A percentile compares a stretch with the other conserved stretches of the same genome.
Conservation (phyloP, 345 rosid genomes). For the Euclidium syriacum region DNA sequence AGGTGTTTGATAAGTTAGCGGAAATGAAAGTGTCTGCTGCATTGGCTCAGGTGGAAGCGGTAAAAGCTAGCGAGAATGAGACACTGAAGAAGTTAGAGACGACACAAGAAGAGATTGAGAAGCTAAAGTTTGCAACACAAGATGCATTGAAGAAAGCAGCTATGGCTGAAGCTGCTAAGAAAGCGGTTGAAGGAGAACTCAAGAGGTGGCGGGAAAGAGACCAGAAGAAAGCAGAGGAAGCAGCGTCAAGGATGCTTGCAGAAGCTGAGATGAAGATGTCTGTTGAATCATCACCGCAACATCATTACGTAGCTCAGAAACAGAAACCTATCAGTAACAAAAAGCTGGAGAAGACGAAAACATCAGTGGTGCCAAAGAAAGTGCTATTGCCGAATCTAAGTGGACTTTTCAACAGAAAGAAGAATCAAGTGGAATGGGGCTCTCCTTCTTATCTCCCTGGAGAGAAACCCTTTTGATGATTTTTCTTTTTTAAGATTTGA, state of each 20-base stretch:
- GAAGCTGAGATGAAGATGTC: conserved; percentile 53
- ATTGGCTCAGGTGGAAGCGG: conserved; percentile 91
- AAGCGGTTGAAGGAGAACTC: conserved; percentile 91
- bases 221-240: conserved; percentile 83
- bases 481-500: conserved; percentile 29
- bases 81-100: conserved; percentile 68
- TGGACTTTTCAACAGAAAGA: conserved; percentile 67
- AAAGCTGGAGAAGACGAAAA: conserved; percentile 63
- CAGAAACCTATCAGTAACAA: conserved; percentile 41
- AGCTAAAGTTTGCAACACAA: conserved; percentile 59
- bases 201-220: conserved; percentile 86
- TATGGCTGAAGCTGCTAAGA: conserved; percentile 95
- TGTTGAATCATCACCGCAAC: conserved; percentile 61
- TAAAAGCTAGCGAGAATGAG: conserved; percentile 89
- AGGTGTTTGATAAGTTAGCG: conserved; percentile 63
- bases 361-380: conserved; percentile 52
- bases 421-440: conserved; percentile 80
- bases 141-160: conserved; percentile 79
- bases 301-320: conserved; percentile 45
- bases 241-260: conserved; percentile 63
- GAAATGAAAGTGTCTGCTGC: conserved; percentile 97
- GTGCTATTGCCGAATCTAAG: conserved; percentile 56
- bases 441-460: conserved; percentile 77
- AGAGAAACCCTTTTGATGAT: conserved; percentile 51
- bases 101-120: conserved; percentile 68